phyloP scores from a whole-genome alignment of 345 rosid species.

The Clausena lansium region DNA sequence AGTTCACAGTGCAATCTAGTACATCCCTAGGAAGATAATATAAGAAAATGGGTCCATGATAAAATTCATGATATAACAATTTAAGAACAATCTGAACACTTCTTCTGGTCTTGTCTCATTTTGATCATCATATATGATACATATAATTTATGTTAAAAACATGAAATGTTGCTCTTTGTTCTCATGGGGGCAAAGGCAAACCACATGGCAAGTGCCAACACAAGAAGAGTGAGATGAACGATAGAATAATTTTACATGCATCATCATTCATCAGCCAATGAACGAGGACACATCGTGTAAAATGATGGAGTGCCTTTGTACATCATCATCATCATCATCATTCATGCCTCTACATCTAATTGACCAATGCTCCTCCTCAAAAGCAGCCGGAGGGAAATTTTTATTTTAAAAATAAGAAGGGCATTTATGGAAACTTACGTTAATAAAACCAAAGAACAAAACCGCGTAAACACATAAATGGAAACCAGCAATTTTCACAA shows the following conservation, averaged over 20 bases:
- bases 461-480: constrained; percentile 27
- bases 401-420: not conserved
- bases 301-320: not conserved
- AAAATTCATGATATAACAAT: constrained; percentile 1
- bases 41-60: constrained; percentile 12
- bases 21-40: constrained; percentile 27
- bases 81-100: not conserved
- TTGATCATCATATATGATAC: not conserved
- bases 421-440: constrained; percentile 12
- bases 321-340: not conserved
- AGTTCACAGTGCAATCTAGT: constrained; percentile 54
- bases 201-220: not conserved
- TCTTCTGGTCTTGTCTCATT: not conserved
- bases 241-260: not conserved
- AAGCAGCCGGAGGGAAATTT: not conserved
- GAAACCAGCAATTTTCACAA: constrained; percentile 16
- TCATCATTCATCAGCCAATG: not conserved
- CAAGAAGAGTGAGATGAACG: not conserved
- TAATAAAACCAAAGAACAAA: not conserved
- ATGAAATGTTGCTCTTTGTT: not conserved
- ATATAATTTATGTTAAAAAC: not conserved
- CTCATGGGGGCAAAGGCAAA: not conserved
- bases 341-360: not conserved
- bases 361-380: not conserved
- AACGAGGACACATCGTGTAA: not conserved